Base-by-base conservation (phyloP, 148 eudicot species). In the Euryodendron excelsum region DNA sequence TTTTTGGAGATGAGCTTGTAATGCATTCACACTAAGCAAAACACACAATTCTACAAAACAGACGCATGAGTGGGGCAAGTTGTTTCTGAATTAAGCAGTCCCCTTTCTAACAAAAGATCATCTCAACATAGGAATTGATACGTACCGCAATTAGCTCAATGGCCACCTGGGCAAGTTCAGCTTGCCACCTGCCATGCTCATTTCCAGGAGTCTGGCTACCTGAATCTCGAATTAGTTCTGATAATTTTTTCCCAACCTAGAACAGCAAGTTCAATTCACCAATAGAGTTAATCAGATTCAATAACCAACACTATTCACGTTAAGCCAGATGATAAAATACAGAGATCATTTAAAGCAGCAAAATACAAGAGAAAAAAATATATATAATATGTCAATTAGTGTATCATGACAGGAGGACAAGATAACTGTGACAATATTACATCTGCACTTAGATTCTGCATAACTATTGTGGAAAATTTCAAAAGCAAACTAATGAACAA, bases 131-230 rank as follows among this genome's bases (percentile, higher is more conserved):
- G 5, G 23, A 66, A 48, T 0, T 7, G 30, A 21, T 77, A 64
- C 91, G 77, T 89, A 96, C 99, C 87, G 90, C 95, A 69, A 96
- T 96, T 63, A 96, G 83, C 91, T 96, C 99, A 74, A 96, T 87
- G 36, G 99, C 91, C 82, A 91, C 98, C 79, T 93, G 99, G 28
- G 92, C 80, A 56, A 96, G 99, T 81, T 96, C 99, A 44, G 91
- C 86, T 80, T 96, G 97, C 99, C 99, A 96, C 86, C 97, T 87
- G 81, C 85, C 87, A 69, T 89, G 94, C 84, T 93, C 98, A 76
- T 89, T 85, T 78, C 91, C 98, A 72, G 93, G 80, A 53, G 88
- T 84, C 84, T 90, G 99, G 82, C 89, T 87, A 58, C 99, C 93
- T 72, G 91, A 75, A 89, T 96, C 99, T 79, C 99, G 90, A 80